Percentiles rank a stretch among this genome's conserved stretches.
Evolutionary conservation across 306 rosid species (phyloP).

Genomic region (Senna tora): DNA sequence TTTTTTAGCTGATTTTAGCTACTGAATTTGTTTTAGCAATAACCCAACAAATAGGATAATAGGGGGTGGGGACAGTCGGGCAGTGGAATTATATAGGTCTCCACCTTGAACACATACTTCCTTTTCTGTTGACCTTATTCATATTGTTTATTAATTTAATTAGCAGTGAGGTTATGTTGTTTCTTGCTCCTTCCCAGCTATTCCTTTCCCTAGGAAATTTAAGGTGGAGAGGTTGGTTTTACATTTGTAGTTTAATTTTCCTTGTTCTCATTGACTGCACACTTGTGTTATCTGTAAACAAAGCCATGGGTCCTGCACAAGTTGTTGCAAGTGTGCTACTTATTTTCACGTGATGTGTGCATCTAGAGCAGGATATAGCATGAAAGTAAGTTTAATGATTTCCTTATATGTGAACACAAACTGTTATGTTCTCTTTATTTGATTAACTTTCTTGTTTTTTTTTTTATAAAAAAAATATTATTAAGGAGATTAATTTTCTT

Average conservation of each 20-base stretch:
- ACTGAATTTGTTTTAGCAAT: conserved; percentile 4
- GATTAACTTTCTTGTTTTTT: too few relatives aligned
- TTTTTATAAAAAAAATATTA: too few relatives aligned
- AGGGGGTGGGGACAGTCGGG: background rate
- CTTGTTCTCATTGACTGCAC: conserved; percentile 61
- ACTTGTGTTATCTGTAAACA: conserved; percentile 83
- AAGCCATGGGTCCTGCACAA: conserved; percentile 84
- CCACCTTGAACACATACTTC: background rate
- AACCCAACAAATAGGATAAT: background rate
- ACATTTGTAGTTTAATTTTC: conserved; percentile 24
- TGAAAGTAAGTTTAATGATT: conserved; percentile 69
- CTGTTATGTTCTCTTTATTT: too few relatives aligned
- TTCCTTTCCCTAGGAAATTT: background rate
- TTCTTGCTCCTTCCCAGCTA: conserved; percentile 8
- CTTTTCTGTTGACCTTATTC: background rate
- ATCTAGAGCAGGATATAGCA: conserved; percentile 80
- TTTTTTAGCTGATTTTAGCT: conserved; percentile 29
- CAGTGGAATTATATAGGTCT: background rate
- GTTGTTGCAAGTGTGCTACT: conserved; percentile 93
- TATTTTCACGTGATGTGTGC: conserved; percentile 89
- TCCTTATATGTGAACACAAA: conserved; percentile 24
- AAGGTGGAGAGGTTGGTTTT: background rate
- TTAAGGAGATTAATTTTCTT: background rate
- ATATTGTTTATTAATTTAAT: background rate
- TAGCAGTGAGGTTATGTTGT: conserved; percentile 8